Conservation (phyloP, 805 yeast species). For the Candida cerambycidarum region DNA sequence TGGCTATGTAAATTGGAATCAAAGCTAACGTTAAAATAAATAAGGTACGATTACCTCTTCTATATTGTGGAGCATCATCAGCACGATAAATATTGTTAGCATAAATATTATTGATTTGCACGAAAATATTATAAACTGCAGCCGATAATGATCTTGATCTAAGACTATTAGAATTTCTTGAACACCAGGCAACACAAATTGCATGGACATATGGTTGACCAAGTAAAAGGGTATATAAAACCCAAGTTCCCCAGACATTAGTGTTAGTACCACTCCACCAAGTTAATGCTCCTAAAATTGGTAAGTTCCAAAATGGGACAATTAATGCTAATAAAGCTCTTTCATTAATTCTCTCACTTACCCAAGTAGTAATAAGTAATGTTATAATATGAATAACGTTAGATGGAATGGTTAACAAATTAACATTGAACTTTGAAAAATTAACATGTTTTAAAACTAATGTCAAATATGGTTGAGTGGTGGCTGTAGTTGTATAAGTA, state of each 20-base stretch:
- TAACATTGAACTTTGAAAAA: constrained; percentile 22
- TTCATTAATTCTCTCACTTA: constrained; percentile 33
- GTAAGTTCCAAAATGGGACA: constrained; percentile 32
- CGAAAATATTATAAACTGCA: constrained; percentile 27
- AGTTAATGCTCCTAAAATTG: constrained; percentile 30
- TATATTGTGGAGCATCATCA: constrained; percentile 28
- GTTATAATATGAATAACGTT: constrained; percentile 31
- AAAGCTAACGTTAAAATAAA: constrained; percentile 20
- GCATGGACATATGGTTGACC: constrained; percentile 37
- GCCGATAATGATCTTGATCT: constrained; percentile 28
- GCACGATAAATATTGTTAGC: constrained; percentile 26
- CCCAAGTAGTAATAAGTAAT: constrained; percentile 34
- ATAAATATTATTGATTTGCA: constrained; percentile 25
- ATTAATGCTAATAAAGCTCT: constrained; percentile 23
- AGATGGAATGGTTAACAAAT: constrained; percentile 24
- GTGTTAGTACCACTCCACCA: constrained; percentile 44
- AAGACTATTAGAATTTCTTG: constrained; percentile 26
- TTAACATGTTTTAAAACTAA: constrained; percentile 41
- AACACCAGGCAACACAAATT: constrained; percentile 28
- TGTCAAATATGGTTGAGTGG: constrained; percentile 43
- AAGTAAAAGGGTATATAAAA: constrained; percentile 26
- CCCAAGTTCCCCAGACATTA: constrained; percentile 44
- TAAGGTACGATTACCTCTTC: constrained; percentile 26
- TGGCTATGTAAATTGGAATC: constrained; percentile 21
- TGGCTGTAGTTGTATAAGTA: constrained; percentile 18